Evolutionary conservation across 805 yeast genomes (phyloP), one percentile per base, ranked within the genome.

Genomic region (Wickerhamomyces hampshirensis): DNA sequence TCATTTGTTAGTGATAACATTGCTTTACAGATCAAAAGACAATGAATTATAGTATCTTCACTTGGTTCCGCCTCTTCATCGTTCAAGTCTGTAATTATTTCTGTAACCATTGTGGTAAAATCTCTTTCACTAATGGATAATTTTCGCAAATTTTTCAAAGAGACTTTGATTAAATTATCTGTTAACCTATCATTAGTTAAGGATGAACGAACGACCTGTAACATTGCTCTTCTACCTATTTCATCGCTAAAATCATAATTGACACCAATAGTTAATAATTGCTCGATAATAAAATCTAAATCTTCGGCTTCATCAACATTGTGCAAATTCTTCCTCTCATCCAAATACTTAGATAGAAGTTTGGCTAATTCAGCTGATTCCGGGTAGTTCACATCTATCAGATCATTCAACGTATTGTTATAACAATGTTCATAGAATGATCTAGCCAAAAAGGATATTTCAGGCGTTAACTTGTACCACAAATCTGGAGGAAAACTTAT

Each of bases 161-260:
- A 69, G 10, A 73, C 66, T 26, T 71, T 70, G 18, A 77, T 69
- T 21, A 79, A 62, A 6, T 62, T 53, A 39, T 76, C 86, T 2
- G 75, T 59, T 18, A 84, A 63, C 12, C 71, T 65, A 35, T 76
- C 81, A 28, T 73, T 68, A 1, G 80, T 69, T 39, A 83, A 62
- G n/a, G 79, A 65, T 16, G 75, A 65, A 63, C 86, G 68, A 5
- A 80, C 59, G 2, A 75, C 68, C 21, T 66, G 70, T 27, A 84
- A 61, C 75, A 87, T 77, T 30, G 77, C 77, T 56, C 95, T 72
- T 53, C 96, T 74, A 15, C 97, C 96, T 31, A 84, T 73, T 58
- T 89, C 96, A 63, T 93, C 97, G 48, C 87, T 81, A 51, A 77
- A 87, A 56, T 93, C 98, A 53, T 82, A 83, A 26, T 75, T 73